Conservation (phyloP, 2,329 filamentous ascomycete species). For the Balansia obtecta region DNA sequence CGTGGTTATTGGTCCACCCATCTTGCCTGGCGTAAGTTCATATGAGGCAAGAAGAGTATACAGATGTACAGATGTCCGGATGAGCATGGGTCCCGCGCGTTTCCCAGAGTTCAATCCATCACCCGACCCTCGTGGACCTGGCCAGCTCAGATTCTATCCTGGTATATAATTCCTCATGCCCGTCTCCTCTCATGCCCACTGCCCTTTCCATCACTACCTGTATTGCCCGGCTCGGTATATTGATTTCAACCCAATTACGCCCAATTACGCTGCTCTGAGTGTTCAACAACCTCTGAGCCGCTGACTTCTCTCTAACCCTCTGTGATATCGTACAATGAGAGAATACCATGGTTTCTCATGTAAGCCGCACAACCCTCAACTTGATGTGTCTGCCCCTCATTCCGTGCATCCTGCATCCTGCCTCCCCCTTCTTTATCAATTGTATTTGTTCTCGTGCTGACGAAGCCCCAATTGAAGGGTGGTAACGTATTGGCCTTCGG, state of each 20-base stretch:
- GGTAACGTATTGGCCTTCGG: conserved; percentile 42
- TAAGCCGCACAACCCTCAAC: conserved; percentile 8
- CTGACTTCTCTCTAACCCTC: conserved; percentile 10
- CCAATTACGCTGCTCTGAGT: neutral
- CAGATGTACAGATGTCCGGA: neutral
- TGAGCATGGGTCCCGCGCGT: neutral
- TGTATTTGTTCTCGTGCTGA: conserved; percentile 12
- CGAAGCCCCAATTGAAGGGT: conserved; percentile 26
- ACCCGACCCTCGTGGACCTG: neutral
- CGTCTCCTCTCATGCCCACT: conserved; percentile 6
- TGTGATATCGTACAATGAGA: conserved; percentile 41
- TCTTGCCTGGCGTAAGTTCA: neutral
- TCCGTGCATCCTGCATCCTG: neutral
- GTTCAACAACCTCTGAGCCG: conserved; percentile 6
- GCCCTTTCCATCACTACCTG: conserved; percentile 6
- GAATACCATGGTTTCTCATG: conserved; percentile 63
- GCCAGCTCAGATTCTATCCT: neutral
- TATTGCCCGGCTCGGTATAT: neutral
- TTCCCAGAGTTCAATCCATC: neutral
- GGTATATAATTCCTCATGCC: conserved; percentile 13
- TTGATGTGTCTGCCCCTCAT: neutral
- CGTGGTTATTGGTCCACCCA: neutral
- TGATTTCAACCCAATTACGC: neutral
- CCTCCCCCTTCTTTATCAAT: neutral
- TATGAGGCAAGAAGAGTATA: neutral